These are phyloP conservation scores for Xylariaceae sp. DNA, from an alignment of 2,329 filamentous ascomycete genomes.

Conservation along the genomic window DNA sequence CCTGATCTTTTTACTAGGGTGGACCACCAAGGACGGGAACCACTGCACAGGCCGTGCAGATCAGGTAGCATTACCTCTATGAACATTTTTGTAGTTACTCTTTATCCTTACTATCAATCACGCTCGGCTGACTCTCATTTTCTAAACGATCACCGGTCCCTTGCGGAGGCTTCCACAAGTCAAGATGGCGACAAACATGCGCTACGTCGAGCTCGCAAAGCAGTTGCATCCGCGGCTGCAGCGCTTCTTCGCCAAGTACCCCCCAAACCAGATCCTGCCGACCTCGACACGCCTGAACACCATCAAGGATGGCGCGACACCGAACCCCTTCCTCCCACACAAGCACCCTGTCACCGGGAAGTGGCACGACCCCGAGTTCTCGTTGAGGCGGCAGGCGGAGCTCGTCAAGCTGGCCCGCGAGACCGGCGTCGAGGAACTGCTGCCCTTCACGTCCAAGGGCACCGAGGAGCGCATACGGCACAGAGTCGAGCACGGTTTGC, in stretches of 20 bases:
- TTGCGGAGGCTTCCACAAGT: neutral
- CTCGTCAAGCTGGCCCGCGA: slow-evolving; percentile 83
- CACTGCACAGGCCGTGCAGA: neutral
- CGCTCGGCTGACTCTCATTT: neutral
- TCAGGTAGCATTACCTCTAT: slow-evolving; percentile 3
- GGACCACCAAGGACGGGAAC: too few species aligned
- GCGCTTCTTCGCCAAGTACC: slow-evolving; percentile 89
- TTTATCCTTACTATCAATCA: neutral
- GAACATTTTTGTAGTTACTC: neutral
- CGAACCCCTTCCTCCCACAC: slow-evolving; percentile 82
- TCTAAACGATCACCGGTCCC: neutral
- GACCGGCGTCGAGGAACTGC: slow-evolving; percentile 79
- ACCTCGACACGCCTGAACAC: slow-evolving; percentile 44
- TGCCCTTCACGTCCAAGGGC: slow-evolving; percentile 80
- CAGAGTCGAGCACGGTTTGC: slow-evolving; percentile 78
- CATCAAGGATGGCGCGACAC: slow-evolving; percentile 48
- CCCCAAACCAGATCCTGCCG: slow-evolving; percentile 69
- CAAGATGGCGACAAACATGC: slow-evolving; percentile 35
- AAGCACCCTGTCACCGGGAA: slow-evolving; percentile 80
- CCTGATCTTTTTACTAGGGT: too few species aligned
- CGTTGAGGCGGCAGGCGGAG: slow-evolving; percentile 86
- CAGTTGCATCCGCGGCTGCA: slow-evolving; percentile 78
- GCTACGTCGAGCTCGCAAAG: slow-evolving; percentile 67
- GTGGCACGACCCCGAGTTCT: slow-evolving; percentile 85
- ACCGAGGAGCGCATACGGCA: slow-evolving; percentile 73